Conservation (phyloP, 345 rosid species). For the Excoecaria agallocha region DNA sequence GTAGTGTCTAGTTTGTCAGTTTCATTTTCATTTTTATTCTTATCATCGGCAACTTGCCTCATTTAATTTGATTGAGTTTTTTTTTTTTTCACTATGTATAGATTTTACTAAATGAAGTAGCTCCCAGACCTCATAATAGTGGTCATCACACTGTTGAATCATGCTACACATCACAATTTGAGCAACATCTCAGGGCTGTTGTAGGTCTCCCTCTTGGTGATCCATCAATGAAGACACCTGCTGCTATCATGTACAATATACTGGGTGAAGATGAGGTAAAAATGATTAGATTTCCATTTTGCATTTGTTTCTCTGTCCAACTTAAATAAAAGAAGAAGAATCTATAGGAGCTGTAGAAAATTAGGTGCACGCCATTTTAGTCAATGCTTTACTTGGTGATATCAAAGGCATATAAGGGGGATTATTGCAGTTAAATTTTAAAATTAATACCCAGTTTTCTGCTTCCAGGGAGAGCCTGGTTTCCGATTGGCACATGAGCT, state of each 20-base stretch:
- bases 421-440: background rate
- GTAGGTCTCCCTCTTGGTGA: conserved; percentile 95
- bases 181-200: conserved; percentile 90
- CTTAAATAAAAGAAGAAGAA: no score
- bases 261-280: conserved; percentile 91
- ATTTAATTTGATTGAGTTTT: conserved; percentile 3
- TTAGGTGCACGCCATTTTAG: no score
- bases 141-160: conserved; percentile 97
- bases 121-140: conserved; percentile 97
- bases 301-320: background rate
- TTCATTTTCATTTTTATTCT: conserved; percentile 6
- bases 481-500: conserved; percentile 60
- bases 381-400: background rate
- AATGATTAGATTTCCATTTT: background rate
- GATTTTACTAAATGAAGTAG: conserved; percentile 94
- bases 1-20: conserved; percentile 34
- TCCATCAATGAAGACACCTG: conserved; percentile 92
- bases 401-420: background rate
- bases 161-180: conserved; percentile 91
- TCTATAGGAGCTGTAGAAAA: no score
- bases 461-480: conserved; percentile 76
- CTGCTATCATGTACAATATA: conserved; percentile 83
- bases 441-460: conserved; percentile 8
- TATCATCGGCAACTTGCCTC: background rate
- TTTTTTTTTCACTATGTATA: conserved; percentile 23